phyloP scores from a whole-genome alignment of 257 asterid genomes.

The Solanum pennellii region DNA sequence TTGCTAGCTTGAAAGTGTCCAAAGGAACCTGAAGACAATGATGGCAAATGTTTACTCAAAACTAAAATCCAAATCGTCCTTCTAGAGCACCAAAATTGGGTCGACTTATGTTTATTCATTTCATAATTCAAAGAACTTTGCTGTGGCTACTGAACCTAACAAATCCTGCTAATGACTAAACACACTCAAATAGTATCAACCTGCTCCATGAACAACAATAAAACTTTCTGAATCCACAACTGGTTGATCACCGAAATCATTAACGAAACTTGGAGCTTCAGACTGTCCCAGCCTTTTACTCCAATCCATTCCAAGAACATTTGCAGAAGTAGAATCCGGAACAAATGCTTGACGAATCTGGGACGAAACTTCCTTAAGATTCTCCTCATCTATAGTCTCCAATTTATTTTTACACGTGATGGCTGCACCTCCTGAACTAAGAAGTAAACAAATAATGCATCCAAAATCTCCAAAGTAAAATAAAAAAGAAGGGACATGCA shows the following conservation, averaged over 20 bases:
- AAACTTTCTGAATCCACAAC: conserved; percentile 35
- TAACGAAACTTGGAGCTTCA: conserved; percentile 24
- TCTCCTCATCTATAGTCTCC: conserved; percentile 64
- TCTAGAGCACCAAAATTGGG: background rate
- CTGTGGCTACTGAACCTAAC: background rate
- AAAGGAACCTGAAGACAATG: conserved; percentile 59
- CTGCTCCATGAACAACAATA: conserved; percentile 94
- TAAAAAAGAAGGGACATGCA: background rate
- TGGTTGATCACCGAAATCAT: conserved; percentile 27
- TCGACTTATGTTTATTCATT: background rate
- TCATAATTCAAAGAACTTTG: background rate
- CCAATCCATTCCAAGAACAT: conserved; percentile 76
- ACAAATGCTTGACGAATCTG: conserved; percentile 74
- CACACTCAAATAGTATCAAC: conserved; percentile 25
- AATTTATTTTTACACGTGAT: conserved; percentile 76
- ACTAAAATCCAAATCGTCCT: background rate
- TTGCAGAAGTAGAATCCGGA: conserved; percentile 23
- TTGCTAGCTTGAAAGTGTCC: conserved; percentile 98
- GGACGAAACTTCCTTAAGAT: conserved; percentile 46
- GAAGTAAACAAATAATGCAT: background rate
- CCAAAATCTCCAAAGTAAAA: background rate
- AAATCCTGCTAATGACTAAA: background rate
- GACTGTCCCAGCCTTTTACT: conserved; percentile 66
- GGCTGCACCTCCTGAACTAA: conserved; percentile 77
- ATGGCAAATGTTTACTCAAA: background rate